These are phyloP conservation scores for Lepidium africanum DNA, from an alignment of 345 rosid species.

Conservation along the genomic window DNA sequence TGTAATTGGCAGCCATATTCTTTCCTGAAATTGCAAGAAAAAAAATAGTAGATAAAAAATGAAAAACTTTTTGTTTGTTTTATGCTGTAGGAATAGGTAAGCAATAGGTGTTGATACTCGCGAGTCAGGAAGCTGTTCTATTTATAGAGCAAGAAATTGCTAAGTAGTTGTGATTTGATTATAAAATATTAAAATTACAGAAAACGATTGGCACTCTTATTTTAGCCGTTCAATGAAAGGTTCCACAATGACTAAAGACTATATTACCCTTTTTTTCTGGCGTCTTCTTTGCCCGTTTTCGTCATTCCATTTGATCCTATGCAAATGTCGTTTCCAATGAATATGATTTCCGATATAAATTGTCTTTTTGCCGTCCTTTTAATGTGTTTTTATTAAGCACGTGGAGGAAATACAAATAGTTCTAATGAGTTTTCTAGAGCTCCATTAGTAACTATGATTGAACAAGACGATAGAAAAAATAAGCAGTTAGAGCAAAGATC, in stretches of 20 bases:
- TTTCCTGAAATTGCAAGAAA: background rate
- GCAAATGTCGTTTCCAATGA: background rate
- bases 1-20: slow-evolving; percentile 19
- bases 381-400: background rate
- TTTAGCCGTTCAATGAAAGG: background rate
- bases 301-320: background rate
- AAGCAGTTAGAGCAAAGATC: no score
- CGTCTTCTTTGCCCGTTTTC: background rate
- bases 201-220: background rate
- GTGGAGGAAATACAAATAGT: background rate
- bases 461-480: no score
- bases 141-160: background rate
- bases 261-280: background rate
- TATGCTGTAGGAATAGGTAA: background rate
- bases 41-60: background rate
- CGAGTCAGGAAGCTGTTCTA: no score
- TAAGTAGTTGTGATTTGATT: background rate
- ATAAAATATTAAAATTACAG: no score
- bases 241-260: background rate
- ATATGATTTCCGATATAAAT: background rate
- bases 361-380: background rate
- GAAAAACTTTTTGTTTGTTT: background rate
- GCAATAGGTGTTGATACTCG: background rate
- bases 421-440: no score
- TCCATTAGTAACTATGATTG: no score